Percentiles rank a stretch among this genome's conserved stretches.
These are phyloP conservation scores for Camelina hispida DNA, from an alignment of 345 rosid genomes.

Conservation along the genomic window DNA sequence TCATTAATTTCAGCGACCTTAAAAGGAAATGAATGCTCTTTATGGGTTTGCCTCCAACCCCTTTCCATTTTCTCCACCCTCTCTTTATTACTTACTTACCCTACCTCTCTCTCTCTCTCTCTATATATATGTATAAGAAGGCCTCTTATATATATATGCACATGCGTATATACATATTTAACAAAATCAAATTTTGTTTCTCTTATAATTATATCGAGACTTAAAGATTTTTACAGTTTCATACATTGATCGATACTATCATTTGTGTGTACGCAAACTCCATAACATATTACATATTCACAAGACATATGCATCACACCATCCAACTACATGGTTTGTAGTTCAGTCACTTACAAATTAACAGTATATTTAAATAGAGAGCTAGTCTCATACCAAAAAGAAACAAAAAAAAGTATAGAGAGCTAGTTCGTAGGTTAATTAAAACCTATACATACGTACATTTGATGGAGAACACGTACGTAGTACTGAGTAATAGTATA, in stretches of 20 bases:
- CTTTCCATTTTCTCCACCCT: slow-evolving; percentile 38
- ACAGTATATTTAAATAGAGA: background rate
- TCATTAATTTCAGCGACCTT: slow-evolving; percentile 41
- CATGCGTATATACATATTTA: slow-evolving; percentile 6
- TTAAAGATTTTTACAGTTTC: background rate
- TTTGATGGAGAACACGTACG: background rate
- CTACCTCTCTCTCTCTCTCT: background rate
- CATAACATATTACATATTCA: background rate
- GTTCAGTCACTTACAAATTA: background rate
- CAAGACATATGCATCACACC: background rate
- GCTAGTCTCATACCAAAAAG: no score
- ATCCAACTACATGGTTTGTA: background rate
- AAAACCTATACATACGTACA: background rate
- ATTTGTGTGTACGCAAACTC: background rate
- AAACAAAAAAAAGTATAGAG: background rate
- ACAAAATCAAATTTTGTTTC: background rate
- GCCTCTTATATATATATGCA: background rate
- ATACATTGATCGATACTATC: background rate
- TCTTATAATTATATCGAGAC: background rate
- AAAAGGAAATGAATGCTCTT: slow-evolving; percentile 51
- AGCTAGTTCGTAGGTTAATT: background rate
- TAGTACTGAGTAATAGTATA: background rate
- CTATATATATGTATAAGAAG: background rate
- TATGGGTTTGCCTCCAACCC: slow-evolving; percentile 48
- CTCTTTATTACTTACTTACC: slow-evolving; percentile 34